Conservation (phyloP, 225 moss, liverwort and hornwort species). For the Ulota crispa region DNA sequence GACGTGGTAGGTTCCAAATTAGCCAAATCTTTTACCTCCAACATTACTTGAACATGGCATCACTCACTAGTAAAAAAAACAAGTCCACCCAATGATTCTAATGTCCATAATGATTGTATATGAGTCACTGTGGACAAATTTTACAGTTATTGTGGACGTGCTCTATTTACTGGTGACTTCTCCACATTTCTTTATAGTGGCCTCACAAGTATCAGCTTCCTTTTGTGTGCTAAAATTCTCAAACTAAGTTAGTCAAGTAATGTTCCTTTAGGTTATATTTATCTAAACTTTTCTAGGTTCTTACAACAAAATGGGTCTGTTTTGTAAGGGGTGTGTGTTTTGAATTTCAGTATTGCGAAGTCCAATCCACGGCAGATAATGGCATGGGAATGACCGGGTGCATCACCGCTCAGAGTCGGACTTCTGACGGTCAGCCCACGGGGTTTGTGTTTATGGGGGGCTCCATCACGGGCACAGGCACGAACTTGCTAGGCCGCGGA, state of each 20-base stretch:
- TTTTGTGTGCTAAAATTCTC: background rate
- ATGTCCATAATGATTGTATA: no score
- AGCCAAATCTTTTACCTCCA: no score
- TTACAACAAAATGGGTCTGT: background rate
- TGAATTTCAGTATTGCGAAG: slow-evolving; percentile 29
- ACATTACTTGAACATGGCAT: no score
- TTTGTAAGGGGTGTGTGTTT: background rate
- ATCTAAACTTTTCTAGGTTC: background rate
- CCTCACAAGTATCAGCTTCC: background rate
- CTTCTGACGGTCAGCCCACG: slow-evolving; percentile 13
- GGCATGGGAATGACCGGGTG: slow-evolving; percentile 22
- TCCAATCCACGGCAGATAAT: slow-evolving; percentile 38
- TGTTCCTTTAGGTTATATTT: background rate
- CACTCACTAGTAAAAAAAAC: no score
- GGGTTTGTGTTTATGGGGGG: slow-evolving; percentile 55
- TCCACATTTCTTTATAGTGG: background rate
- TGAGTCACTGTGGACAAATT: no score
- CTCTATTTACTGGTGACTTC: background rate
- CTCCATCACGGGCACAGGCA: slow-evolving; percentile 46
- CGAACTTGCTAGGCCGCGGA: slow-evolving; percentile 46
- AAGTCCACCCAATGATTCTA: no score
- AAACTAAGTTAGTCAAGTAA: background rate
- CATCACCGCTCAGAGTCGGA: slow-evolving; percentile 51
- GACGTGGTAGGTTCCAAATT: no score
- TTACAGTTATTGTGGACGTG: no score